Conservation (phyloP, 2,329 filamentous ascomycete genomes). For the Colletotrichum tropicicola region DNA sequence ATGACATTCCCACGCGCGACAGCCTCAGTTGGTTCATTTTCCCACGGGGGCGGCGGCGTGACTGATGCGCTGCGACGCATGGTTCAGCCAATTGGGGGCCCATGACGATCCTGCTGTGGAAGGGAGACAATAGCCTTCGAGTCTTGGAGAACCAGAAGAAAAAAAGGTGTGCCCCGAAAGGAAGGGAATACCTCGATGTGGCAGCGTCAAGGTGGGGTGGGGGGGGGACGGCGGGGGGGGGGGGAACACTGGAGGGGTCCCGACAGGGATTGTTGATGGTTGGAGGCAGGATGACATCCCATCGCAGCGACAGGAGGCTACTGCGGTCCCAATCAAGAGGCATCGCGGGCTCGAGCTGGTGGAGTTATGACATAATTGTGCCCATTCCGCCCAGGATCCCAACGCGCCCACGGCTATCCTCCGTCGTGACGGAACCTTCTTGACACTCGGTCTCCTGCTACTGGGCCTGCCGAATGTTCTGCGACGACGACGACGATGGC, state of each 20-base stretch:
- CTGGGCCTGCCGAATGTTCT: too few relatives aligned
- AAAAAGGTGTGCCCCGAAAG: background rate
- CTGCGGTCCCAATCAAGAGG: slow-evolving; percentile 28
- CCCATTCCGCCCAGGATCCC: slow-evolving; percentile 1
- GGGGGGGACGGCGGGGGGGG: background rate
- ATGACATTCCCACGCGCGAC: slow-evolving; percentile 24
- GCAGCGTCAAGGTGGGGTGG: slow-evolving; percentile 13
- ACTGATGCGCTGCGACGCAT: too few relatives aligned
- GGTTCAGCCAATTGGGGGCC: background rate
- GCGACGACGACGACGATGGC: background rate
- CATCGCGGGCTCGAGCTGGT: slow-evolving; percentile 17
- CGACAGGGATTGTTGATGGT: slow-evolving; percentile 14
- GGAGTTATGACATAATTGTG: slow-evolving; percentile 35
- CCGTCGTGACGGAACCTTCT: slow-evolving; percentile 6
- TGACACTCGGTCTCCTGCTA: too few relatives aligned
- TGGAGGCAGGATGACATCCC: slow-evolving; percentile 42
- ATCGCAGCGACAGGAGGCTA: slow-evolving; percentile 3
- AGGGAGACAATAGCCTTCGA: too few relatives aligned
- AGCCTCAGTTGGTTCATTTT: slow-evolving; percentile 9
- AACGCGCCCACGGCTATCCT: background rate
- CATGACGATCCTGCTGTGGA: too few relatives aligned
- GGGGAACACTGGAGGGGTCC: background rate
- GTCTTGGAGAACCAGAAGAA: background rate
- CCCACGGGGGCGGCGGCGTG: too few relatives aligned
- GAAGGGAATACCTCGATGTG: background rate